Conservation (phyloP, 192 early-diverging fungal genomes). For the Coemansia sp. region DNA sequence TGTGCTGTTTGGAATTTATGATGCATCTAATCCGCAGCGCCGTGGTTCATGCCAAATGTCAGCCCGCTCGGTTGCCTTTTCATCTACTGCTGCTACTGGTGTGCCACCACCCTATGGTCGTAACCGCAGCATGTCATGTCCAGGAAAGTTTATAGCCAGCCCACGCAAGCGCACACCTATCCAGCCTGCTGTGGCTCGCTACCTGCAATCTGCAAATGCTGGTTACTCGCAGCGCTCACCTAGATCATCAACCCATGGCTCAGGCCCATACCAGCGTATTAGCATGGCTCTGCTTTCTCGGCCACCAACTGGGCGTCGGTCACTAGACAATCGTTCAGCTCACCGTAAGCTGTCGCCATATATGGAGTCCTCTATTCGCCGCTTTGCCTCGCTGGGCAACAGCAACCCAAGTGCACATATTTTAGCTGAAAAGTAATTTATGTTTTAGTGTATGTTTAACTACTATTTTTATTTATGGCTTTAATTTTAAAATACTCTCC, state of each 20-base stretch:
- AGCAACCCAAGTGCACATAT: not conserved
- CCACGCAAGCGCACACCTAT: constrained; percentile 19
- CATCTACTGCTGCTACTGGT: not conserved
- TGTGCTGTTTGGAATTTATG: not conserved
- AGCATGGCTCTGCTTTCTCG: constrained; percentile 28
- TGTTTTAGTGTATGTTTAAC: constrained; percentile 1
- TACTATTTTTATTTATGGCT: not conserved
- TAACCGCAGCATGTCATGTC: constrained; percentile 24
- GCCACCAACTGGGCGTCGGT: constrained; percentile 16
- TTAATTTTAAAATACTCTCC: no score
- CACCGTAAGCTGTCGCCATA: constrained; percentile 12
- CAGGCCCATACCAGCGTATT: constrained; percentile 28
- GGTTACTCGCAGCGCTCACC: not conserved
- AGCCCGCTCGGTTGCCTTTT: not conserved
- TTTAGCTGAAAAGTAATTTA: not conserved
- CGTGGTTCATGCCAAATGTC: constrained; percentile 11
- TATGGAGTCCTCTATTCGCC: constrained; percentile 10
- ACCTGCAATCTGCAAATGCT: constrained; percentile 25
- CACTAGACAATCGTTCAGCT: constrained; percentile 12
- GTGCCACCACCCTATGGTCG: not conserved
- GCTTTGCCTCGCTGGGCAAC: constrained; percentile 12
- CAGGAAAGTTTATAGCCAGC: constrained; percentile 7
- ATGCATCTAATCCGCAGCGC: not conserved
- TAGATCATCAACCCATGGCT: not conserved
- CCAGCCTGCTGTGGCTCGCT: constrained; percentile 23